phyloP scores from a whole-genome alignment of 257 asterid species.

The Plantago ovata region DNA sequence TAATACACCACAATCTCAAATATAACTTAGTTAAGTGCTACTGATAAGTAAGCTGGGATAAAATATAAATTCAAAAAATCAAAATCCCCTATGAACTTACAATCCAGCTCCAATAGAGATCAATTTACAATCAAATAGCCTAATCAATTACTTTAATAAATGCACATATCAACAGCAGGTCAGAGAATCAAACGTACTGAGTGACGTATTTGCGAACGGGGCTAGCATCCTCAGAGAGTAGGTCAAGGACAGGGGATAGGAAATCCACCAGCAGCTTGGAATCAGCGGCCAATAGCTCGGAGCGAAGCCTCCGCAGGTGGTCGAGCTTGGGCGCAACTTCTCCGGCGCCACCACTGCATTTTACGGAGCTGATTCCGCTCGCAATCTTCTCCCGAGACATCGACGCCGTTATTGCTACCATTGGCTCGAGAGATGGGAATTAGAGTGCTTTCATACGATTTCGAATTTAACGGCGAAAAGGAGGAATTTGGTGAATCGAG shows the following conservation, averaged over 20 bases:
- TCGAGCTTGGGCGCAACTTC: conserved; percentile 58
- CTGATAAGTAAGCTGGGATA: too few relatives aligned
- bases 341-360: conserved; percentile 27
- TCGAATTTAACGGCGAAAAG: too few relatives aligned
- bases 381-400: conserved; percentile 48
- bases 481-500: too few relatives aligned
- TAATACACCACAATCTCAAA: too few relatives aligned
- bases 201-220: conserved; percentile 72
- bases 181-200: conserved; percentile 41
- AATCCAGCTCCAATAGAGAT: too few relatives aligned
- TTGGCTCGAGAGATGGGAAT: conserved; percentile 8
- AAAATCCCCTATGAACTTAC: too few relatives aligned
- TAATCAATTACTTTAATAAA: too few relatives aligned
- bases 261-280: conserved; percentile 39
- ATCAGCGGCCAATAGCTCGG: conserved; percentile 55
- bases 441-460: too few relatives aligned
- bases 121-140: too few relatives aligned
- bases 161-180: neutral
- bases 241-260: conserved; percentile 56
- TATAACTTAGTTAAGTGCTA: too few relatives aligned
- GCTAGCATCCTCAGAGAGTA: conserved; percentile 57
- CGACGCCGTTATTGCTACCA: conserved; percentile 51
- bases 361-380: conserved; percentile 44
- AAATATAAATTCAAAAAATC: too few relatives aligned
- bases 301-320: conserved; percentile 54